phyloP scores from a whole-genome alignment of 495 filamentous ascomycete species.

The Podospora appendiculata region DNA sequence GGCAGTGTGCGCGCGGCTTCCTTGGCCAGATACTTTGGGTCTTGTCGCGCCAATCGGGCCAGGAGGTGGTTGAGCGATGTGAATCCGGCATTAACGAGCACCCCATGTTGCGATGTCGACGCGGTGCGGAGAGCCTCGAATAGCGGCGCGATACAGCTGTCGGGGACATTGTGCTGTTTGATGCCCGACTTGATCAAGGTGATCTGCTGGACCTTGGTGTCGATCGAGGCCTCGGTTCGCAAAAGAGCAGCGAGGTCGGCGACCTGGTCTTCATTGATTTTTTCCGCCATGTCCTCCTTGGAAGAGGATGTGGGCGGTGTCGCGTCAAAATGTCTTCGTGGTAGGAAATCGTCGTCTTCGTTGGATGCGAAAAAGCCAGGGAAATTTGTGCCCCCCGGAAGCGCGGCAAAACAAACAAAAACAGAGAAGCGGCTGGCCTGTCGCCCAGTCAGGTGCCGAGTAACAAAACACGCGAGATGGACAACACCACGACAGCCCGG shows the following conservation, averaged over 20 bases:
- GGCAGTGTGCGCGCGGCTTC: constrained; percentile 60
- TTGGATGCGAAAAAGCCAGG: constrained; percentile 5
- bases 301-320: constrained; percentile 12
- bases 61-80: constrained; percentile 78
- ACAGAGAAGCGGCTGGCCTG: not conserved
- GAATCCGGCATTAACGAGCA: constrained; percentile 66
- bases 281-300: constrained; percentile 39
- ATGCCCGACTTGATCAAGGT: constrained; percentile 74
- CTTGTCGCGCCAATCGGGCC: constrained; percentile 75
- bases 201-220: constrained; percentile 62
- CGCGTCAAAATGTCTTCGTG: constrained; percentile 16
- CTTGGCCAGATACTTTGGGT: constrained; percentile 59
- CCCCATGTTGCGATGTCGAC: constrained; percentile 61
- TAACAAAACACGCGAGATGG: too few relatives aligned
- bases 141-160: constrained; percentile 57
- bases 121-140: constrained; percentile 67
- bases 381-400: not conserved
- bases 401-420: constrained; percentile 19
- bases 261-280: constrained; percentile 56
- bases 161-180: constrained; percentile 80
- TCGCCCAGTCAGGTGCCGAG: too few relatives aligned
- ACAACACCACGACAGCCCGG: not conserved
- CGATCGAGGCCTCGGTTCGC: constrained; percentile 61
- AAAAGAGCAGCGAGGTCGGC: constrained; percentile 57
- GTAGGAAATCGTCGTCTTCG: not conserved